Evolutionary conservation across 75 land plant genomes (phyloP).

Genomic region (Chamaecyparis obtusa): DNA sequence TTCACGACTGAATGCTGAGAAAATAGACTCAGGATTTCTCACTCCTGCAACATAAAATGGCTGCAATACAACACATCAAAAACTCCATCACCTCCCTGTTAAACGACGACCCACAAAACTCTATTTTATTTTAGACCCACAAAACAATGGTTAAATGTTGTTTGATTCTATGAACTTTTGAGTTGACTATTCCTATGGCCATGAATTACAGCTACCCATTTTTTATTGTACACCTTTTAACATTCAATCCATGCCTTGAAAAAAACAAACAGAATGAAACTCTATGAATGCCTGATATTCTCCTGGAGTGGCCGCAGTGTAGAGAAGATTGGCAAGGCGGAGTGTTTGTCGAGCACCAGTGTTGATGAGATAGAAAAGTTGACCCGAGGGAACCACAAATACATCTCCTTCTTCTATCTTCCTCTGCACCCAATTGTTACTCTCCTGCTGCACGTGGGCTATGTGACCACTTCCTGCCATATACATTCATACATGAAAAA

Average conservation of each 20-base stretch:
- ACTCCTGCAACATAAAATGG: neutral
- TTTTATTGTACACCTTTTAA: no score
- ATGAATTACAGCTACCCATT: no score
- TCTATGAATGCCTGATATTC: neutral
- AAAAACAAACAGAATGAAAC: no score
- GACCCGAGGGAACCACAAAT: neutral
- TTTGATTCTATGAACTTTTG: no score
- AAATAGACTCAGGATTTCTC: neutral
- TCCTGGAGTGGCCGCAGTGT: neutral
- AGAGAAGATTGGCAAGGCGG: neutral
- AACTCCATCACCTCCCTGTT: no score
- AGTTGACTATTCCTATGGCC: no score
- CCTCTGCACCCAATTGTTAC: neutral
- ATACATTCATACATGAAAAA: no score
- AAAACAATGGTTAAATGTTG: no score
- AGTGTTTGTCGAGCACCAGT: neutral
- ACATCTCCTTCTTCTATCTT: neutral
- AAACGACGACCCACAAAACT: no score
- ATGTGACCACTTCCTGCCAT: neutral
- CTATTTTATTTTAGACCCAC: no score
- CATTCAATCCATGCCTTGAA: no score
- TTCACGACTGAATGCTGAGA: neutral
- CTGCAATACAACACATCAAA: neutral
- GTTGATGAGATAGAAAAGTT: neutral
- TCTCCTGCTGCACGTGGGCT: neutral